Percentiles rank a stretch among this genome's conserved stretches.
Evolutionary conservation across 2,329 filamentous ascomycete genomes (phyloP).

Genomic region (Cercospora sp.): DNA sequence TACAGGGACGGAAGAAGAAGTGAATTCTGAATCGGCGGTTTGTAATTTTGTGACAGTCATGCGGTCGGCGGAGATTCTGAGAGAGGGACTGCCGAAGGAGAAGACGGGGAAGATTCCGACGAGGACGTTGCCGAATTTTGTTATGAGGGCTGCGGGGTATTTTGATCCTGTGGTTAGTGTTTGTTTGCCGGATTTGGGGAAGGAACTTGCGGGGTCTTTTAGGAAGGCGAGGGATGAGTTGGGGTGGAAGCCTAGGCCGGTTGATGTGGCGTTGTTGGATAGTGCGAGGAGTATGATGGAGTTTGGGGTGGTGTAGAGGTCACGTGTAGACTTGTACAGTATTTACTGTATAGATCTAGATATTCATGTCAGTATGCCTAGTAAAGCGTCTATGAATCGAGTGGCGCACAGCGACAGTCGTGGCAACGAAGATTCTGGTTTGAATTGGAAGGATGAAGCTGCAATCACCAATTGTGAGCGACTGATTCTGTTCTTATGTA

Average conservation of each 20-base stretch:
- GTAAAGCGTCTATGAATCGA: background rate
- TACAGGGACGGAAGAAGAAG: slow-evolving; percentile 8
- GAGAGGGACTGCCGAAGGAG: slow-evolving; percentile 18
- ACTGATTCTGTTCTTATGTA: background rate
- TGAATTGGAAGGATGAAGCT: background rate
- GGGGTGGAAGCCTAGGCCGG: slow-evolving; percentile 20
- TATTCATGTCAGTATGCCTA: background rate
- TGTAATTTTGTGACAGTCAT: slow-evolving; percentile 25
- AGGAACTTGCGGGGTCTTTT: slow-evolving; percentile 24
- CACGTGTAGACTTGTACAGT: background rate
- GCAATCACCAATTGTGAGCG: too few relatives aligned
- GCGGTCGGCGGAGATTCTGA: slow-evolving; percentile 18
- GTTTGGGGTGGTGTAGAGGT: slow-evolving; percentile 19
- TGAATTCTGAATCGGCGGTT: slow-evolving; percentile 2
- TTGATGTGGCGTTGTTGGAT: slow-evolving; percentile 21
- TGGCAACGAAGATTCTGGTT: background rate
- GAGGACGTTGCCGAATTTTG: slow-evolving; percentile 22
- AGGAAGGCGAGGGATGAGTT: slow-evolving; percentile 22
- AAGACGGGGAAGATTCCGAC: slow-evolving; percentile 24
- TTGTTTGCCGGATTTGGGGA: slow-evolving; percentile 26
- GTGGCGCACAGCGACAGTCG: background rate
- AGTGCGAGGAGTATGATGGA: slow-evolving; percentile 25
- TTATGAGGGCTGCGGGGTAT: slow-evolving; percentile 26
- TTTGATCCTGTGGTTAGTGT: slow-evolving; percentile 26
- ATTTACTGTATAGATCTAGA: background rate